Percentiles rank a stretch among this genome's conserved stretches.
Conservation (phyloP, 208 protist genomes). For the Strigomonas culicis region DNA sequence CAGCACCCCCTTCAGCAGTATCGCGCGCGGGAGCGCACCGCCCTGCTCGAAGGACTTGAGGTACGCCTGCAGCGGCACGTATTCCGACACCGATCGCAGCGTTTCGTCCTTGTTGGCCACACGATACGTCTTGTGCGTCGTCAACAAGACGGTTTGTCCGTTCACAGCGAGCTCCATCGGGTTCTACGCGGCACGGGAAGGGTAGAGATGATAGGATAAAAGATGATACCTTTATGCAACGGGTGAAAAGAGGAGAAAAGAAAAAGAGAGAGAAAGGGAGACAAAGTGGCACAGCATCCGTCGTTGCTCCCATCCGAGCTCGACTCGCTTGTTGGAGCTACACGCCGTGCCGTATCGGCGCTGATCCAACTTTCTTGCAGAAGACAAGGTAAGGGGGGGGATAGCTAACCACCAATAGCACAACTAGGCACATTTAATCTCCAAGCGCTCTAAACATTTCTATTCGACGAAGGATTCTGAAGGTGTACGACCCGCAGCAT, state of each 20-base stretch:
- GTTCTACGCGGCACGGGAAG: no score
- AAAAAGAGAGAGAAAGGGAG: constrained; percentile 9
- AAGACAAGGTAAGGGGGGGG: no score
- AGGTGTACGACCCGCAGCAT: constrained; percentile 37
- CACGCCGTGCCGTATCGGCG: no score
- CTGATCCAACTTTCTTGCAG: no score
- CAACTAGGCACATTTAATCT: neutral
- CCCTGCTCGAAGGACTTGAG: constrained; percentile 29
- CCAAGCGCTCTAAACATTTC: constrained; percentile 53
- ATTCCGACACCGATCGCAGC: constrained; percentile 39
- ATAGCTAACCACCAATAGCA: neutral
- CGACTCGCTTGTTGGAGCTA: no score
- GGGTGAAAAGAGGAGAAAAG: neutral
- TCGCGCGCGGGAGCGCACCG: constrained; percentile 26
- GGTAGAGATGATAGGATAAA: neutral
- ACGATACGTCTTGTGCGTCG: constrained; percentile 66
- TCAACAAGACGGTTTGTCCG: constrained; percentile 34
- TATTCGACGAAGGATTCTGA: constrained; percentile 26
- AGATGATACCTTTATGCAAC: neutral
- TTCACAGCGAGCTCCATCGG: constrained; percentile 58
- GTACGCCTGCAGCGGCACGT: constrained; percentile 46
- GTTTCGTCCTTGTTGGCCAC: constrained; percentile 28
- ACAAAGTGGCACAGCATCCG: neutral
- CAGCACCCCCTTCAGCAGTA: constrained; percentile 47
- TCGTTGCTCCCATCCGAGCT: no score